These are phyloP conservation scores for Fusarium oligoseptatum DNA, from an alignment of 2,329 filamentous ascomycete species.

Conservation along the genomic window DNA sequence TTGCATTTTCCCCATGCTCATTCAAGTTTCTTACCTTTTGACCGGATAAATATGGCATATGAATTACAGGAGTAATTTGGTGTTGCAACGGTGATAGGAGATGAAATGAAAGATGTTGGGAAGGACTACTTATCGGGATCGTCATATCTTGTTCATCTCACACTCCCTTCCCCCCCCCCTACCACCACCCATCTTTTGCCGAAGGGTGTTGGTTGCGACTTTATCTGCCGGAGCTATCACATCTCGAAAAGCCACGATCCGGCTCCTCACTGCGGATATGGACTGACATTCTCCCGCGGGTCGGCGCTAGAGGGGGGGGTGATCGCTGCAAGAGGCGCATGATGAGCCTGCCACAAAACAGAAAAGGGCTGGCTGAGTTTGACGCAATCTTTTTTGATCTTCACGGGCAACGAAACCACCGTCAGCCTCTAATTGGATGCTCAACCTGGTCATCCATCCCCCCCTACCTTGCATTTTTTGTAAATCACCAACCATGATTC, in stretches of 20 bases:
- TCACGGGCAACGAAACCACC: background rate
- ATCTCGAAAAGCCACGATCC: slow-evolving; percentile 40
- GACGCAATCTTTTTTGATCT: slow-evolving; percentile 10
- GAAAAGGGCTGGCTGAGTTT: slow-evolving; percentile 21
- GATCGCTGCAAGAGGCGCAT: slow-evolving; percentile 21
- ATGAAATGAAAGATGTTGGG: background rate
- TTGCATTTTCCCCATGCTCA: background rate
- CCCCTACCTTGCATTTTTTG: background rate
- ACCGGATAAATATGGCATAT: background rate
- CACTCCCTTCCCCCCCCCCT: background rate
- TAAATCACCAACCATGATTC: slow-evolving; percentile 8
- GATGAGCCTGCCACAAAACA: background rate
- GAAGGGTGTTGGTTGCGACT: slow-evolving; percentile 6
- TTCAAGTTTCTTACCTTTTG: background rate
- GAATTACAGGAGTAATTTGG: background rate
- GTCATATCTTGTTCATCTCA: background rate
- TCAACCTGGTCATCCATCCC: background rate
- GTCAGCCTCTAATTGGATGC: slow-evolving; percentile 18
- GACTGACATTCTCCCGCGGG: slow-evolving; percentile 6
- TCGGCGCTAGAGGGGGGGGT: slow-evolving; percentile 29
- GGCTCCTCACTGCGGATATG: background rate
- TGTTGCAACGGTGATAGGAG: background rate
- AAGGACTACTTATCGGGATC: background rate
- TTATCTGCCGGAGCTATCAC: slow-evolving; percentile 29
- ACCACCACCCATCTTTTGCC: background rate